A percentile compares a stretch with the other conserved stretches of the same genome.
Evolutionary conservation across 257 asterid genomes (phyloP).

Genomic region (Plantago ovata): DNA sequence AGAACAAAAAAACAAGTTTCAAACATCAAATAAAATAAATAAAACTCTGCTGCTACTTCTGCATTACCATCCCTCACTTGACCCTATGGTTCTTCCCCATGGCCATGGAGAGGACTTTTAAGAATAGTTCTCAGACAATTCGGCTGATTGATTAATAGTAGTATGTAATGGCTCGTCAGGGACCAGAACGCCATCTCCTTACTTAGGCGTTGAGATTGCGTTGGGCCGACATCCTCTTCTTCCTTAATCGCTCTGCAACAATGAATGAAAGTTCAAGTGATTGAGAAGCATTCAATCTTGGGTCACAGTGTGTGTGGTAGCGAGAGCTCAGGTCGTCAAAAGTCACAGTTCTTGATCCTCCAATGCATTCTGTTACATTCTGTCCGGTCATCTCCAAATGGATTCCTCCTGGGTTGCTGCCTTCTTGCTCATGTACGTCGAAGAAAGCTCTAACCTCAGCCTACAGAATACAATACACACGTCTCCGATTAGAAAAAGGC

Average conservation of each 20-base stretch:
- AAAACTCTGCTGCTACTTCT: not conserved
- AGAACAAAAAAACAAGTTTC: not conserved
- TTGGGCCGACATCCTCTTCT: conserved; percentile 52
- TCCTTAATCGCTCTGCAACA: conserved; percentile 63
- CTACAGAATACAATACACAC: conserved; percentile 23
- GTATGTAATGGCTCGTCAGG: too few species aligned
- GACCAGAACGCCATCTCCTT: too few species aligned
- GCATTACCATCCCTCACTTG: not conserved
- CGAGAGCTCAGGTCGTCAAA: conserved; percentile 75
- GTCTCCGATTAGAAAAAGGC: too few species aligned
- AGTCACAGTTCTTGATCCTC: conserved; percentile 78
- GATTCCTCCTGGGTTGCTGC: conserved; percentile 83
- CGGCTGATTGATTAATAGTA: not conserved
- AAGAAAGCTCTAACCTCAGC: conserved; percentile 84
- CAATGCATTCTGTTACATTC: conserved; percentile 81
- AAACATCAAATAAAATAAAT: conserved; percentile 2
- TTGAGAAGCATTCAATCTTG: conserved; percentile 75
- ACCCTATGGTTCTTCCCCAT: not conserved
- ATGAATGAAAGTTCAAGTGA: conserved; percentile 82
- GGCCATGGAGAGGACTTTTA: not conserved
- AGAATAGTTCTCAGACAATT: not conserved
- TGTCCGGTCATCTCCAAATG: conserved; percentile 89
- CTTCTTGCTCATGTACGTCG: conserved; percentile 91
- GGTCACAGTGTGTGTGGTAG: conserved; percentile 83
- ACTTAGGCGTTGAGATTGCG: conserved; percentile 31